A percentile compares a stretch with the other conserved stretches of the same genome.
These are phyloP conservation scores for Maudiozyma turicensis DNA, from an alignment of 805 yeast species.

Conservation along the genomic window DNA sequence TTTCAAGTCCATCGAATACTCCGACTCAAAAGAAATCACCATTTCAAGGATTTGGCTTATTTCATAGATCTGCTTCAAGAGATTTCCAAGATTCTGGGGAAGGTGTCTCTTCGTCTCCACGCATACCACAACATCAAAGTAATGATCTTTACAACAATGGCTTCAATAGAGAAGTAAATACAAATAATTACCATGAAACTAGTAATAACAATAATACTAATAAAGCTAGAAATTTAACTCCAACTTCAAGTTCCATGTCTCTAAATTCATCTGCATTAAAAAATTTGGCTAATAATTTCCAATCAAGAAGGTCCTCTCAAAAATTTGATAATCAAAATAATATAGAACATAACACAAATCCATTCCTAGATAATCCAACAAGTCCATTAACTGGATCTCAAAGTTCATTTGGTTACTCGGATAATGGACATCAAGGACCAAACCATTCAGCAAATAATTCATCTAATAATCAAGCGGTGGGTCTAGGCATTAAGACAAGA, in stretches of 20 bases:
- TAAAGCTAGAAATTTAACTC: not conserved
- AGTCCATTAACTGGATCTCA: not conserved
- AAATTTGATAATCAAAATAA: conserved; percentile 27
- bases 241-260: conserved; percentile 25
- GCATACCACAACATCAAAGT: not conserved
- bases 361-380: conserved; percentile 14
- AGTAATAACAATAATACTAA: not conserved
- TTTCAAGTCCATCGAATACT: conserved; percentile 11
- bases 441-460: no score
- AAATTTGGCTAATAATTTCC: conserved; percentile 25
- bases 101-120: not conserved
- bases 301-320: conserved; percentile 30
- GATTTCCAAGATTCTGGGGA: conserved; percentile 14
- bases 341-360: conserved; percentile 9
- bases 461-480: conserved; percentile 8
- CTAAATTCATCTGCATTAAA: conserved; percentile 28
- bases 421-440: not conserved
- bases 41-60: conserved; percentile 25
- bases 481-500: conserved; percentile 37
- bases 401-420: not conserved
- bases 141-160: conserved; percentile 3
- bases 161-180: not conserved
- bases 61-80: conserved; percentile 23
- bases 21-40: conserved; percentile 26
- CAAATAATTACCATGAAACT: not conserved